phyloP scores from a whole-genome alignment of 1,139 yeast species.

The Yamadazyma blattariae region DNA sequence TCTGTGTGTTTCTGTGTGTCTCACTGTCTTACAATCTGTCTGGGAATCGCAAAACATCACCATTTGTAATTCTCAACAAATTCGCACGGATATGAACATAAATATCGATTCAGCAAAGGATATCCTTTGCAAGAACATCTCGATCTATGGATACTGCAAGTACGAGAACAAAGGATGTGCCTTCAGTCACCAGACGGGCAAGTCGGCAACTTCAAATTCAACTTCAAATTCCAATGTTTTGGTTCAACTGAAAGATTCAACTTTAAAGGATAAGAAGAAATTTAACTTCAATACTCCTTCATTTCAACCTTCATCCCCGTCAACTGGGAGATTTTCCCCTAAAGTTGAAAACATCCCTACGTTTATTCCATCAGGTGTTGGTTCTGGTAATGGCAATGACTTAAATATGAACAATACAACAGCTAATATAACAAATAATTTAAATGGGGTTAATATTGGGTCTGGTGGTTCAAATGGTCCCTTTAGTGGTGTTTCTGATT shows the following conservation, averaged over 20 bases:
- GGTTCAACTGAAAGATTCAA: too few relatives aligned
- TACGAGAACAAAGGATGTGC: slow-evolving; percentile 88
- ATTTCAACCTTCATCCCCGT: slow-evolving; percentile 48
- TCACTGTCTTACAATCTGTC: too few relatives aligned
- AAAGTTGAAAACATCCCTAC: slow-evolving; percentile 54
- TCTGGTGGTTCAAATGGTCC: neutral
- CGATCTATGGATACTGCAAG: slow-evolving; percentile 86
- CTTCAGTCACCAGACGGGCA: slow-evolving; percentile 52
- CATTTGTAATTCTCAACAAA: too few relatives aligned
- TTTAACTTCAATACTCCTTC: slow-evolving; percentile 66
- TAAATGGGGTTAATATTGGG: too few relatives aligned
- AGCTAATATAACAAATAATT: too few relatives aligned
- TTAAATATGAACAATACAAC: too few relatives aligned
- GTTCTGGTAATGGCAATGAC: neutral
- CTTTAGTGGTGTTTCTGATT: neutral
- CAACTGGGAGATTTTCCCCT: slow-evolving; percentile 46
- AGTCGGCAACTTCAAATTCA: slow-evolving; percentile 1
- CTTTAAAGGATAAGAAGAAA: slow-evolving; percentile 23
- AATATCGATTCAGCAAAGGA: slow-evolving; percentile 61
- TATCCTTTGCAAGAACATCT: slow-evolving; percentile 80
- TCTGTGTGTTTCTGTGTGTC: too few relatives aligned
- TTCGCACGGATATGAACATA: slow-evolving; percentile 32
- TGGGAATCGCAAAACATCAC: too few relatives aligned
- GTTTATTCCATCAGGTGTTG: slow-evolving; percentile 44
- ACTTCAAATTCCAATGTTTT: too few relatives aligned